Percentiles rank a stretch among this genome's conserved stretches.
These are phyloP conservation scores for Dipteronia sinensis DNA, from an alignment of 345 rosid species.

Conservation along the genomic window DNA sequence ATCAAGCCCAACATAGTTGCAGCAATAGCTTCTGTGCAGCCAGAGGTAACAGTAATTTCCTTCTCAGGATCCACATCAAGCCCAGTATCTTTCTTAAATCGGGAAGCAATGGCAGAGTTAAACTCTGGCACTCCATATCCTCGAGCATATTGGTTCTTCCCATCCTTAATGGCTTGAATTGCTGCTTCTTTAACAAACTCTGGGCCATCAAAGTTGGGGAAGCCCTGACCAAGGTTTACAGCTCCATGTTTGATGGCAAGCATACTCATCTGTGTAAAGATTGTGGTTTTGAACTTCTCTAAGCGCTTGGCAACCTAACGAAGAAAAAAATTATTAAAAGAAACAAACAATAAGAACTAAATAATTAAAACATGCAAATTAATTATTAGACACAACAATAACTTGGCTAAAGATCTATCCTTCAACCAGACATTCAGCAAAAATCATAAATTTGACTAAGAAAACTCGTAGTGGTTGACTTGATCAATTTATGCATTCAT, in stretches of 20 bases:
- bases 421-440: neutral
- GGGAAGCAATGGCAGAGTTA: slow-evolving; percentile 64
- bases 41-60: slow-evolving; percentile 89
- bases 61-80: slow-evolving; percentile 82
- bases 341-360: neutral
- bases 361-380: neutral
- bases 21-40: slow-evolving; percentile 97
- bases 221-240: slow-evolving; percentile 92
- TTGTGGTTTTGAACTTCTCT: slow-evolving; percentile 96
- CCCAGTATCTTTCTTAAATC: slow-evolving; percentile 76
- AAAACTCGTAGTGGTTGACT: neutral
- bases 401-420: neutral
- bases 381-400: neutral
- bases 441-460: neutral
- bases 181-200: slow-evolving; percentile 96
- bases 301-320: slow-evolving; percentile 76
- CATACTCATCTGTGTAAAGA: slow-evolving; percentile 89
- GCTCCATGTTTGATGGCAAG: slow-evolving; percentile 89
- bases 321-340: neutral
- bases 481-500: neutral
- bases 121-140: slow-evolving; percentile 76
- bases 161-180: slow-evolving; percentile 83
- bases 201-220: slow-evolving; percentile 96
- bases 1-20: slow-evolving; percentile 82
- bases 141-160: slow-evolving; percentile 96